phyloP scores from a whole-genome alignment of 768 basidiomycete genomes.

The Termitomyces sp. region DNA sequence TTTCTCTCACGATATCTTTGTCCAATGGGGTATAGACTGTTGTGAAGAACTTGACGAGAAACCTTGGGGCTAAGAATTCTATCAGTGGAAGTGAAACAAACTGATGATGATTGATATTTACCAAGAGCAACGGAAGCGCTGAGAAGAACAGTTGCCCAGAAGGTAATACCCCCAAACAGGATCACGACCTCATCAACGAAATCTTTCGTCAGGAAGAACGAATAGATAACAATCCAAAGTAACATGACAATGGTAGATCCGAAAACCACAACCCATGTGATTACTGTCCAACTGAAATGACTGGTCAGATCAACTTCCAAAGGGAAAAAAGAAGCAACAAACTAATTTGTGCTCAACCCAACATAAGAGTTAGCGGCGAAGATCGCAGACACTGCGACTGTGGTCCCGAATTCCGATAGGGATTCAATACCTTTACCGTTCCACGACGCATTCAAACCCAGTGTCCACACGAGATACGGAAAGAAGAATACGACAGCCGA shows the following conservation, averaged over 20 bases:
- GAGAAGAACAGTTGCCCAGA: slow-evolving; percentile 79
- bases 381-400: slow-evolving; percentile 83
- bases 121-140: slow-evolving; percentile 69
- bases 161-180: slow-evolving; percentile 73
- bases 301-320: slow-evolving; percentile 17
- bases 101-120: slow-evolving; percentile 24
- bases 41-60: slow-evolving; percentile 67
- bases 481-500: slow-evolving; percentile 84
- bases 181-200: slow-evolving; percentile 71
- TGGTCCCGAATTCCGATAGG: slow-evolving; percentile 87
- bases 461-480: slow-evolving; percentile 70
- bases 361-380: slow-evolving; percentile 87
- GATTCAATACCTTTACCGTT: slow-evolving; percentile 77
- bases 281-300: slow-evolving; percentile 64
- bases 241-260: slow-evolving; percentile 81
- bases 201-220: slow-evolving; percentile 66
- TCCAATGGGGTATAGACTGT: slow-evolving; percentile 77
- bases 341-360: slow-evolving; percentile 88
- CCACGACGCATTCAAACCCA: slow-evolving; percentile 65
- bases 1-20: slow-evolving; percentile 88
- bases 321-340: slow-evolving; percentile 13
- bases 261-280: slow-evolving; percentile 78
- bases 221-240: slow-evolving; percentile 87
- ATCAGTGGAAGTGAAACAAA: background rate
- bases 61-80: slow-evolving; percentile 61